These are phyloP conservation scores for Martensiomyces pterosporus DNA, from an alignment of 192 early-diverging fungal species.

Conservation along the genomic window DNA sequence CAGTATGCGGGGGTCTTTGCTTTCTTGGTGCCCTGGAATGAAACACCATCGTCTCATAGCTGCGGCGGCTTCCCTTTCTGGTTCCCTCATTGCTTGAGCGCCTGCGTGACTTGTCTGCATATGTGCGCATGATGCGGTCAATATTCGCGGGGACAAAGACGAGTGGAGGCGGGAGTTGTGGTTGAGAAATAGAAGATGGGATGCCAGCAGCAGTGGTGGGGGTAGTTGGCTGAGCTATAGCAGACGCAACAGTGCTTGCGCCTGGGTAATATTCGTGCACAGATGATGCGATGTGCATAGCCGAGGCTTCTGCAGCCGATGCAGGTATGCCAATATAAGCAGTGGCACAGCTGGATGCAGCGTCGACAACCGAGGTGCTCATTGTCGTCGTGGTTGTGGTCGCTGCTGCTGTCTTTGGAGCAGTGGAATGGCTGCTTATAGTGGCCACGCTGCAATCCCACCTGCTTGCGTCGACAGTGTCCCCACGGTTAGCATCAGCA, in stretches of 20 bases:
- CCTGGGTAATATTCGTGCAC: too few species aligned
- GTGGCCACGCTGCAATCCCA: too few species aligned
- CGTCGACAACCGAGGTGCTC: too few species aligned
- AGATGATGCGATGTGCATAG: too few species aligned
- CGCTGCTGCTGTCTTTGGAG: neutral
- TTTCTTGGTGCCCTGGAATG: neutral
- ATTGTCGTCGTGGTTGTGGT: neutral
- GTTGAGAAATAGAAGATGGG: too few species aligned
- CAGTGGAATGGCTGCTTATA: too few species aligned
- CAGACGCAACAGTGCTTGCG: too few species aligned
- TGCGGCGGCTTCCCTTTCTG: neutral
- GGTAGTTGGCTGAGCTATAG: too few species aligned
- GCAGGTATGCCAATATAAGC: too few species aligned
- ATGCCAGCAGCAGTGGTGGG: too few species aligned
- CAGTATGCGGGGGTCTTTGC: neutral
- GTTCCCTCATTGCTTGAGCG: neutral
- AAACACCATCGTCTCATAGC: neutral
- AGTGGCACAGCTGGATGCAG: too few species aligned
- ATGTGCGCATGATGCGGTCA: constrained; percentile 12
- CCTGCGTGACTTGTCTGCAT: constrained; percentile 8
- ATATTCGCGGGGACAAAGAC: constrained; percentile 21
- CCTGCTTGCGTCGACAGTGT: neutral
- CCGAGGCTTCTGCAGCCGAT: too few species aligned
- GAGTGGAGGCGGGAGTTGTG: neutral
- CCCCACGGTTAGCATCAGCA: neutral